A percentile compares a stretch with the other conserved stretches of the same genome.
phyloP scores from a whole-genome alignment of 1,139 yeast species.

The Fermentozyma sake region DNA sequence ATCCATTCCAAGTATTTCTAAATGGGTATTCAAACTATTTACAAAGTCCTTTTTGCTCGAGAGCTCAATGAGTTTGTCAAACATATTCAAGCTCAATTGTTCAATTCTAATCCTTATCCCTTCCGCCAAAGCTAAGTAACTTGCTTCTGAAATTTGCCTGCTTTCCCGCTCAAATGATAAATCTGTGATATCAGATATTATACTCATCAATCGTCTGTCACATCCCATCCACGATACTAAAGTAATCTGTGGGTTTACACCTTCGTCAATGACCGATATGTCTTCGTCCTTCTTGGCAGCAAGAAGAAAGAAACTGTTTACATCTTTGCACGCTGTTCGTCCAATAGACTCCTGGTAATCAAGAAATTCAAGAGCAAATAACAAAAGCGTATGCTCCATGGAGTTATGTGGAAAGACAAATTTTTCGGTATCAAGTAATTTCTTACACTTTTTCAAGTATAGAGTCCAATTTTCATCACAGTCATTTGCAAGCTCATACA shows the following conservation, averaged over 20 bases:
- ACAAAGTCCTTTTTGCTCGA: no score
- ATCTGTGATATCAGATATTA: constrained; percentile 33
- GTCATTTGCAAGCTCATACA: constrained; percentile 27
- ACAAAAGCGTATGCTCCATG: constrained; percentile 19
- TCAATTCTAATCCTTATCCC: constrained; percentile 8
- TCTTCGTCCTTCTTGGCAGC: constrained; percentile 12
- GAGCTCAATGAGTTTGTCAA: constrained; percentile 5
- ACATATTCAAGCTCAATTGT: constrained; percentile 8
- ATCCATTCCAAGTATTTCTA: constrained; percentile 1
- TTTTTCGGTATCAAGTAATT: constrained; percentile 13
- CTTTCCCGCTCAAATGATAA: constrained; percentile 23
- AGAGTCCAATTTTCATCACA: constrained; percentile 23
- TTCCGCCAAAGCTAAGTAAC: constrained; percentile 10
- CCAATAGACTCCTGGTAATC: constrained; percentile 31
- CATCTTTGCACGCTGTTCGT: constrained; percentile 30
- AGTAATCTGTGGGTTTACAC: constrained; percentile 5
- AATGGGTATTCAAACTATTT: constrained; percentile 1
- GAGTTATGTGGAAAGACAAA: constrained; percentile 13
- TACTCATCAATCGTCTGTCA: constrained; percentile 20
- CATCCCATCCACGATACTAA: constrained; percentile 26
- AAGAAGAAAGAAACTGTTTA: constrained; percentile 19
- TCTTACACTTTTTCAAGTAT: constrained; percentile 20
- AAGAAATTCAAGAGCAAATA: constrained; percentile 24
- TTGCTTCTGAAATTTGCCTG: constrained; percentile 12
- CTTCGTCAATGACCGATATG: constrained; percentile 1